Base-by-base conservation (phyloP, 257 asterid species). In the Penstemon barbatus region DNA sequence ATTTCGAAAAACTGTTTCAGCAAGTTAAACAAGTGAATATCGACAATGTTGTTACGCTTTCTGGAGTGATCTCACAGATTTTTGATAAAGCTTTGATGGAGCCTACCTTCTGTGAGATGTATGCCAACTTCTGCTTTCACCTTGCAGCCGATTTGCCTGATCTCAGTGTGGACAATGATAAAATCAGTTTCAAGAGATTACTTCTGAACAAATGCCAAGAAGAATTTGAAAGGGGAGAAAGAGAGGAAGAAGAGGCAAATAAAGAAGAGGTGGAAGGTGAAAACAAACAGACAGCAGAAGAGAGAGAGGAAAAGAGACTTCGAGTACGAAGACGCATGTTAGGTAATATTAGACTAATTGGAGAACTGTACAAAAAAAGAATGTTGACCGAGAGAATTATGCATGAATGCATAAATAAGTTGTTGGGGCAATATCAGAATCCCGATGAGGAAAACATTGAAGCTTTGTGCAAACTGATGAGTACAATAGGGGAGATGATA, bases 61-160 rank as follows among this genome's bases (percentile, higher is more conserved):
- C 79, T 38, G 97, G 98, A 10, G 98, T 94, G 45, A 91, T 91
- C 57, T 83, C 99, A 1, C 99, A 94, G 80, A 94, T 94, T 69
- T 94, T 94, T 63, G 99, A 94, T 72, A 89, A 89, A 75, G 98
- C 99, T 72, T 64, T 94, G 74, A 94, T 73, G 93, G 98, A 91
- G 73, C 99, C 99, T 52, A 89, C 97, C 43, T 94, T 94, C 68
- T 94, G 99, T 60, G 96, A 94, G 93, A 94, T 91, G 99, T 94
- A 94, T 81, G 98, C 99, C 9, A 65, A 87, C 69, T 94, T 91
- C 76, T 94, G 98, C 78, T 72, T 48, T 76, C 95, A 81, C 77
- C 97, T 94, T 61, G 90, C 98, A 0, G 80, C 79, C 0, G 96
- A 62, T 66, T 85, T 94, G 61, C 99, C 98, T 64, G 97, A 84